phyloP scores from a whole-genome alignment of 257 asterid genomes.

The Solanum virginianum region DNA sequence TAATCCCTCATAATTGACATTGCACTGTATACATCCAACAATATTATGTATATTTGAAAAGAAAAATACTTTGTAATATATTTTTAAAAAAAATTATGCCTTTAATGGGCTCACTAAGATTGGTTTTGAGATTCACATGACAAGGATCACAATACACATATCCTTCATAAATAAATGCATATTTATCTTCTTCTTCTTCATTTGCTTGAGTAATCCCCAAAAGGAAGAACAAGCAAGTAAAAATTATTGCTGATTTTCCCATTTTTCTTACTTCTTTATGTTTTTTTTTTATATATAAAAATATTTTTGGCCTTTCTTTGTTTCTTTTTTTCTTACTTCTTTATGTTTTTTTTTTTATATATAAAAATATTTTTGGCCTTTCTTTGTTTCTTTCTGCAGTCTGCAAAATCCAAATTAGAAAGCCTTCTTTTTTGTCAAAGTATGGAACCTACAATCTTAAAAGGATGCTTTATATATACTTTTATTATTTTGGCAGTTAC shows the following conservation, averaged over 20 bases:
- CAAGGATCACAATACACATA: no score
- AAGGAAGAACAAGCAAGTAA: slow-evolving; percentile 18
- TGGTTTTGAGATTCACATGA: no score
- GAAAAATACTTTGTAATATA: background rate
- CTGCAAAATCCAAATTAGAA: background rate
- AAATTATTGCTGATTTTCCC: slow-evolving; percentile 27
- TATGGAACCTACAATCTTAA: background rate
- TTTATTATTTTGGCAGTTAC: background rate
- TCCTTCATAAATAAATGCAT: no score
- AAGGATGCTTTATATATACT: background rate
- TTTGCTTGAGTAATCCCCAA: background rate
- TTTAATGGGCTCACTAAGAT: no score
- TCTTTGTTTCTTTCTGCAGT: background rate
- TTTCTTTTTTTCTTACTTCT: background rate
- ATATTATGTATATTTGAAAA: background rate
- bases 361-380: background rate
- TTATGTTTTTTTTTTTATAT: background rate
- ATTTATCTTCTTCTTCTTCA: no score
- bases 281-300: background rate
- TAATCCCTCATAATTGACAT: background rate
- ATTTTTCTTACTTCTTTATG: background rate
- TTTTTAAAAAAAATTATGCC: no score
- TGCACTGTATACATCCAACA: background rate
- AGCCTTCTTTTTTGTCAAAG: background rate
- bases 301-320: background rate